These are phyloP conservation scores for Lolium multiflorum DNA, from an alignment of 176 grass and related monocot species.

Conservation along the genomic window DNA sequence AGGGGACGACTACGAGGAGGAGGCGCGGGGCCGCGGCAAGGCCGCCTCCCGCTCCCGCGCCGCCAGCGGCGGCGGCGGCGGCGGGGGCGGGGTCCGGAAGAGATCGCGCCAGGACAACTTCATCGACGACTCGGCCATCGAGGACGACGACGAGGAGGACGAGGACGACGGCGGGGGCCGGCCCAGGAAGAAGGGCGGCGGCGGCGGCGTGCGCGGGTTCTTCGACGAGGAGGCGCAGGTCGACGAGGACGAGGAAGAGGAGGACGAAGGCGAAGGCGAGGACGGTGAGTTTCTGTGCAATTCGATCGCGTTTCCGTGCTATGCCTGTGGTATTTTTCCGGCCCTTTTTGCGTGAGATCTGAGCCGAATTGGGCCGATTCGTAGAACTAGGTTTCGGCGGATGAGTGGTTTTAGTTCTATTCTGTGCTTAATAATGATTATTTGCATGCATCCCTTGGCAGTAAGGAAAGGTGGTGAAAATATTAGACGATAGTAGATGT, in stretches of 20 bases:
- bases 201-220: constrained; percentile 76
- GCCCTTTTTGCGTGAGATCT: constrained; percentile 34
- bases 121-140: constrained; percentile 89
- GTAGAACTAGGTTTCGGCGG: constrained; percentile 12
- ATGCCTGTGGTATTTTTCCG: not conserved
- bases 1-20: constrained; percentile 60
- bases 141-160: constrained; percentile 89
- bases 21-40: constrained; percentile 51
- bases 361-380: constrained; percentile 21
- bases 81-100: constrained; percentile 51
- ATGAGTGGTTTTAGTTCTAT: not conserved
- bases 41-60: constrained; percentile 46
- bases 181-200: constrained; percentile 55
- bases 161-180: constrained; percentile 71
- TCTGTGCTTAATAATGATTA: not conserved
- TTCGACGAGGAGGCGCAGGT: constrained; percentile 89
- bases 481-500: not conserved
- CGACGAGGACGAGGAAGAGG: constrained; percentile 90
- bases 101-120: constrained; percentile 69
- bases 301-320: constrained; percentile 17
- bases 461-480: not conserved
- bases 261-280: constrained; percentile 94
- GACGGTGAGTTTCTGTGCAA: constrained; percentile 56
- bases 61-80: constrained; percentile 19
- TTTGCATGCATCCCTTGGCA: constrained; percentile 9